phyloP scores from a whole-genome alignment of 441 rosid species.

The Adansonia gregorii region DNA sequence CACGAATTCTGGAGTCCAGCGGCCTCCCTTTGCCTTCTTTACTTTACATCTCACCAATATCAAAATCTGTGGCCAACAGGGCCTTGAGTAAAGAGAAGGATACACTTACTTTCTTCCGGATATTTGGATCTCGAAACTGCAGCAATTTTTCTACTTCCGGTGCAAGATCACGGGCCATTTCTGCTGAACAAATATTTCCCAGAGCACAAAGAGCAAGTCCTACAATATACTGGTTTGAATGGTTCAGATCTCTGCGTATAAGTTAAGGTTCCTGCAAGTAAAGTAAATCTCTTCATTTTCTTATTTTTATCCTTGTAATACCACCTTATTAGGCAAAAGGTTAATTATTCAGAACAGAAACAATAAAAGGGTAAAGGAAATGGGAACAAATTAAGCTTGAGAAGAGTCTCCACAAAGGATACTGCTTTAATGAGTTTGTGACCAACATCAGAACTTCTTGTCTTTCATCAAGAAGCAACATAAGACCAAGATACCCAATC shows the following conservation, averaged over 20 bases:
- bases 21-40: not conserved
- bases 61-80: slow-evolving; percentile 3
- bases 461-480: slow-evolving; percentile 99
- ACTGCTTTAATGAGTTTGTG: slow-evolving; percentile 98
- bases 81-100: slow-evolving; percentile 23
- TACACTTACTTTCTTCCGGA: slow-evolving; percentile 82
- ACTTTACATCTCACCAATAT: not conserved
- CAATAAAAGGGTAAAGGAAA: not conserved
- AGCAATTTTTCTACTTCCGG: slow-evolving; percentile 98
- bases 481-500: slow-evolving; percentile 94
- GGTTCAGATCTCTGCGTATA: slow-evolving; percentile 89
- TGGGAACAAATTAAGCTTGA: slow-evolving; percentile 13
- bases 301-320: slow-evolving; percentile 11
- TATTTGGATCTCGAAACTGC: slow-evolving; percentile 98
- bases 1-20: not conserved
- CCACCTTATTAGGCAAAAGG: slow-evolving; percentile 12
- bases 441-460: slow-evolving; percentile 98
- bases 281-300: slow-evolving; percentile 21
- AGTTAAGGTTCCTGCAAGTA: slow-evolving; percentile 63
- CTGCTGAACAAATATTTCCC: slow-evolving; percentile 98
- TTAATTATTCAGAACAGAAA: not conserved
- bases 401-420: slow-evolving; percentile 49
- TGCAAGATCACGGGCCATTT: slow-evolving; percentile 99
- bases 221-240: slow-evolving; percentile 92
- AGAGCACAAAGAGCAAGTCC: slow-evolving; percentile 99